Percentiles rank a stretch among this genome's conserved stretches.
phyloP scores from a whole-genome alignment of 345 rosid genomes.

The Draba incana region DNA sequence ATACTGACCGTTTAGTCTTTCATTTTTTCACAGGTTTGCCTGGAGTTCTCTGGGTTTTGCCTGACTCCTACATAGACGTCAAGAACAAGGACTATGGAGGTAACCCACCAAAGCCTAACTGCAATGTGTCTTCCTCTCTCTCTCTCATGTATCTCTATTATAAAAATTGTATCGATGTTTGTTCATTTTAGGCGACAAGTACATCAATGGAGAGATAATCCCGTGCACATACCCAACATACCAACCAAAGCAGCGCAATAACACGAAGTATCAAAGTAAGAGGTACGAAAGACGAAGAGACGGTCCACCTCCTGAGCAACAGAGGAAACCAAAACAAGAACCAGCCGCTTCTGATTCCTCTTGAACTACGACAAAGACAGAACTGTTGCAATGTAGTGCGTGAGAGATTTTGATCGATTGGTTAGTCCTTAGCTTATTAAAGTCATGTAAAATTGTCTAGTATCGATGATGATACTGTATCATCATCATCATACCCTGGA shows the following conservation, averaged over 20 bases:
- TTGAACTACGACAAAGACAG: conserved; percentile 9
- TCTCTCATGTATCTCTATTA: not conserved
- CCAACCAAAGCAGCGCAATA: conserved; percentile 78
- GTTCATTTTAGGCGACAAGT: conserved; percentile 71
- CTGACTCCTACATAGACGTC: conserved; percentile 93
- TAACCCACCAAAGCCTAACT: conserved; percentile 32
- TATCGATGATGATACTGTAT: conserved; percentile 16
- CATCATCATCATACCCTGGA: conserved; percentile 13
- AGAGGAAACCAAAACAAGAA: conserved; percentile 62
- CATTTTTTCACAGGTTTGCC: conserved; percentile 72
- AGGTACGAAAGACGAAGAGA: conserved; percentile 83
- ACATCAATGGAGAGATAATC: conserved; percentile 89
- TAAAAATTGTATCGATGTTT: conserved; percentile 8
- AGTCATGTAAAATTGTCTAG: conserved; percentile 26
- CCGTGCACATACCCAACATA: conserved; percentile 92
- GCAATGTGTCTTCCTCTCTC: not conserved
- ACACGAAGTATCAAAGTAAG: conserved; percentile 59
- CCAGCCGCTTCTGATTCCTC: conserved; percentile 57
- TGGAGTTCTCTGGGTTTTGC: conserved; percentile 97
- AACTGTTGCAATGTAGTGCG: not conserved
- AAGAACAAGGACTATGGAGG: conserved; percentile 99
- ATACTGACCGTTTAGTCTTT: not conserved
- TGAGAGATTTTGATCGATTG: conserved; percentile 34
- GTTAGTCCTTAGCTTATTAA: conserved; percentile 32
- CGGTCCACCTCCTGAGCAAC: conserved; percentile 79